These are phyloP conservation scores for Cicer chorassanicum DNA, from an alignment of 306 rosid genomes.

Conservation along the genomic window DNA sequence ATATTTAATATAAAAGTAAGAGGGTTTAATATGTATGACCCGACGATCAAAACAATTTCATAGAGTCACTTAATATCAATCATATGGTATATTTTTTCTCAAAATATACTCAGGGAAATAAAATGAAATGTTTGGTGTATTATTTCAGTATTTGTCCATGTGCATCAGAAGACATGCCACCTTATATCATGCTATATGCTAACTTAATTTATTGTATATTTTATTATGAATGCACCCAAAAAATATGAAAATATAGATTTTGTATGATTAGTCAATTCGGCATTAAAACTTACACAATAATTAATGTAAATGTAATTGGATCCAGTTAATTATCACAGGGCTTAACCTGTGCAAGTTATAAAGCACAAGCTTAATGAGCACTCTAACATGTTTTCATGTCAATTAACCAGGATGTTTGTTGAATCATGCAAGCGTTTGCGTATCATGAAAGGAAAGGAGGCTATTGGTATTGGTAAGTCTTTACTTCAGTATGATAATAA, in stretches of 20 bases:
- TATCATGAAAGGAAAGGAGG: conserved; percentile 93
- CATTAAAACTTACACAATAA: neutral
- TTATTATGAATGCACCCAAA: neutral
- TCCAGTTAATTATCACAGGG: neutral
- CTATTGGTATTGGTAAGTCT: conserved; percentile 76
- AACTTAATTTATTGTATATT: neutral
- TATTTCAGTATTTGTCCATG: neutral
- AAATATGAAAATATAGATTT: no score
- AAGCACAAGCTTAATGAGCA: neutral
- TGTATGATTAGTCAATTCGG: no score
- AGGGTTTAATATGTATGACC: no score
- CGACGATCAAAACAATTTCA: no score
- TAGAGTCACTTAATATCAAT: no score
- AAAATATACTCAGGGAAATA: no score
- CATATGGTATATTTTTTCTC: no score
- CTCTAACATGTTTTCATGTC: conserved; percentile 10
- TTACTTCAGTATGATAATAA: neutral
- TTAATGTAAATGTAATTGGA: neutral
- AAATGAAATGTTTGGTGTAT: neutral
- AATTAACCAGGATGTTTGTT: conserved; percentile 79
- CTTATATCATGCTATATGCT: neutral
- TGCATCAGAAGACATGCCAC: neutral
- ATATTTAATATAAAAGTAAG: no score
- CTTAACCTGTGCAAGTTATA: neutral
- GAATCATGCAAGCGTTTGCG: conserved; percentile 94